These are phyloP conservation scores for Phytomonas francai DNA, from an alignment of 208 protist genomes.

Conservation along the genomic window DNA sequence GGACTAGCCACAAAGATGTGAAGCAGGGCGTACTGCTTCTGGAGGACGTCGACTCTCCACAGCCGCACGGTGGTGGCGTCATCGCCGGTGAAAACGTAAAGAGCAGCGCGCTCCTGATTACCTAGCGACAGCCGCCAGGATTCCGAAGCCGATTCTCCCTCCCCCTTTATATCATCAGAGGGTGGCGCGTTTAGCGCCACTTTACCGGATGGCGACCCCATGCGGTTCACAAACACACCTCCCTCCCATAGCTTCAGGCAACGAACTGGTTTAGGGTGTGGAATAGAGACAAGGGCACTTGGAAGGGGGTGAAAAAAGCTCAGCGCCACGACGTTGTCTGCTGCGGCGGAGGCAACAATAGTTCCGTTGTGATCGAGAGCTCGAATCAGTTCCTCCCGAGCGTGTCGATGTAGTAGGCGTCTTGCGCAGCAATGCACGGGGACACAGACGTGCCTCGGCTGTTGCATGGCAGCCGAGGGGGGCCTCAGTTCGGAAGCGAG, in stretches of 20 bases:
- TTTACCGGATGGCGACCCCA: not conserved
- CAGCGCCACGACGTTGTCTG: slow-evolving; percentile 36
- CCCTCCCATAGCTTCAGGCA: slow-evolving; percentile 72
- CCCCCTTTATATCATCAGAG: not conserved
- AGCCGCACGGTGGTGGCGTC: slow-evolving; percentile 49
- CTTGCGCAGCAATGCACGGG: slow-evolving; percentile 34
- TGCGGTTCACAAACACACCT: slow-evolving; percentile 18
- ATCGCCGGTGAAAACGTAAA: slow-evolving; percentile 71
- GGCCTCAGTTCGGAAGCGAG: not conserved
- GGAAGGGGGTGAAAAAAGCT: slow-evolving; percentile 58
- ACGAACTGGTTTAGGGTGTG: slow-evolving; percentile 33
- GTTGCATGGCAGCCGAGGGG: not conserved
- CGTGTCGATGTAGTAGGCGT: slow-evolving; percentile 56
- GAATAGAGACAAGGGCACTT: slow-evolving; percentile 24
- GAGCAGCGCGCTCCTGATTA: slow-evolving; percentile 21
- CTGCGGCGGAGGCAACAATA: slow-evolving; percentile 35
- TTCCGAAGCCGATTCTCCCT: not conserved
- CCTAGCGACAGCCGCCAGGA: not conserved
- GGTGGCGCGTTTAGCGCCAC: not conserved
- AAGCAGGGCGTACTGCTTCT: slow-evolving; percentile 24
- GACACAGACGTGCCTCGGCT: not conserved
- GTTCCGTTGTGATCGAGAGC: slow-evolving; percentile 38
- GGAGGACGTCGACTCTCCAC: slow-evolving; percentile 61
- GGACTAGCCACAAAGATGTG: slow-evolving; percentile 51
- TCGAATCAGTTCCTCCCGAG: slow-evolving; percentile 34